phyloP scores from a whole-genome alignment of 106 monocot species.

The Apostasia ramifera region DNA sequence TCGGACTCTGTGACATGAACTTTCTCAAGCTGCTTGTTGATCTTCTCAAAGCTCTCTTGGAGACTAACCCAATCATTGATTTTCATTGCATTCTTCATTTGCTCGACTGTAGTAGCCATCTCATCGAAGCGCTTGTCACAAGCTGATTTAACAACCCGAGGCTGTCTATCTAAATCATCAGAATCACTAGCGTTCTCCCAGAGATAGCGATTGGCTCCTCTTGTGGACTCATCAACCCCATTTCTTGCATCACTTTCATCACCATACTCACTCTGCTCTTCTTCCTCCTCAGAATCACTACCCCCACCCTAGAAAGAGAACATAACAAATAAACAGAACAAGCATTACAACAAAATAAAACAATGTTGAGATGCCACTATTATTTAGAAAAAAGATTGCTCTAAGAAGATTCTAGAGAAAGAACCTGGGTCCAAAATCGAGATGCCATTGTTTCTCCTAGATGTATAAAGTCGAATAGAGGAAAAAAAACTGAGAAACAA shows the following conservation, averaged over 20 bases:
- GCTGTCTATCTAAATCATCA: conserved; percentile 61
- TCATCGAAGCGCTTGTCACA: conserved; percentile 76
- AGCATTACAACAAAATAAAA: neutral
- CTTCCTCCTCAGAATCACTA: conserved; percentile 50
- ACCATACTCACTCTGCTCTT: conserved; percentile 22
- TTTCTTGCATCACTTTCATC: conserved; percentile 18
- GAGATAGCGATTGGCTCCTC: conserved; percentile 23
- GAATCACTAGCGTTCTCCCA: conserved; percentile 36
- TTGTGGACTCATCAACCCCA: conserved; percentile 7
- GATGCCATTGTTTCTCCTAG: too few species aligned
- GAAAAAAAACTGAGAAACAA: too few species aligned
- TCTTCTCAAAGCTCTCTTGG: conserved; percentile 81
- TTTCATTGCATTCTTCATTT: conserved; percentile 83
- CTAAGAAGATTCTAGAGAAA: neutral
- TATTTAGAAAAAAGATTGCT: too few species aligned
- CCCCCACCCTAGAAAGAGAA: conserved; percentile 30
- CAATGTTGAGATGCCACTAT: too few species aligned
- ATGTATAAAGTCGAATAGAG: too few species aligned
- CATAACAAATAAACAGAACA: neutral
- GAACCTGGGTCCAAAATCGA: conserved; percentile 44
- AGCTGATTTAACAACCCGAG: conserved; percentile 60
- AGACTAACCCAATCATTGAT: conserved; percentile 97
- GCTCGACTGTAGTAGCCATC: conserved; percentile 72
- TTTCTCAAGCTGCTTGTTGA: conserved; percentile 96
- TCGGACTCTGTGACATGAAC: conserved; percentile 69